These are phyloP conservation scores for Durusdinium trenchii DNA, from an alignment of 73 alveolate species.

Conservation along the genomic window DNA sequence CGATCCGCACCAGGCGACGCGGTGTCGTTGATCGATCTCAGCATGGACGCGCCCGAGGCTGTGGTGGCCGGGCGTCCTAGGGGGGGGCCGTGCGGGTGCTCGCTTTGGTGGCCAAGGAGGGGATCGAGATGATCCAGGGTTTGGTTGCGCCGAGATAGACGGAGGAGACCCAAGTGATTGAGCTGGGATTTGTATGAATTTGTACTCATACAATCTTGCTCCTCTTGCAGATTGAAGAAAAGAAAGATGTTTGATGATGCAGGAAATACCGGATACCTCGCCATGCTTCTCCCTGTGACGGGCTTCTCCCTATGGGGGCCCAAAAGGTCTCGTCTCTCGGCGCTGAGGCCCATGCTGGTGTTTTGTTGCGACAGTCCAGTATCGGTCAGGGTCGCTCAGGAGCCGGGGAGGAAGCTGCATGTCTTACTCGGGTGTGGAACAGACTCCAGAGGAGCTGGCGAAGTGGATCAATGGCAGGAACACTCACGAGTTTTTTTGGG, in stretches of 20 bases:
- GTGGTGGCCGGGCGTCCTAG: background rate
- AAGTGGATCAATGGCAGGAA: no score
- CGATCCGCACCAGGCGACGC: background rate
- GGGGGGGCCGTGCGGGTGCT: background rate
- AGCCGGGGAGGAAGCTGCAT: no score
- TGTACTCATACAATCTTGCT: background rate
- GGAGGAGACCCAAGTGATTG: no score
- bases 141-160: background rate
- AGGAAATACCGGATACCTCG: no score
- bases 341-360: conserved; percentile 32
- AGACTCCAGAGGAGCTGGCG: no score
- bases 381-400: background rate
- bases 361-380: conserved; percentile 30
- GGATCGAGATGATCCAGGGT: background rate
- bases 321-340: background rate
- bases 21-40: background rate
- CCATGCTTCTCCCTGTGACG: background rate
- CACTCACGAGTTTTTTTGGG: no score
- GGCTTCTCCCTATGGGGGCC: no score
- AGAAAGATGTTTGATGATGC: background rate
- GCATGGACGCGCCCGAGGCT: background rate
- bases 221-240: background rate
- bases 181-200: background rate
- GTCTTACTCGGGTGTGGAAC: no score
- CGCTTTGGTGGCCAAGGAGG: background rate